Evolutionary conservation across 305 asterid species (phyloP), one percentile per base, ranked within the genome.

Genomic region (Fraxinus angustifolia): DNA sequence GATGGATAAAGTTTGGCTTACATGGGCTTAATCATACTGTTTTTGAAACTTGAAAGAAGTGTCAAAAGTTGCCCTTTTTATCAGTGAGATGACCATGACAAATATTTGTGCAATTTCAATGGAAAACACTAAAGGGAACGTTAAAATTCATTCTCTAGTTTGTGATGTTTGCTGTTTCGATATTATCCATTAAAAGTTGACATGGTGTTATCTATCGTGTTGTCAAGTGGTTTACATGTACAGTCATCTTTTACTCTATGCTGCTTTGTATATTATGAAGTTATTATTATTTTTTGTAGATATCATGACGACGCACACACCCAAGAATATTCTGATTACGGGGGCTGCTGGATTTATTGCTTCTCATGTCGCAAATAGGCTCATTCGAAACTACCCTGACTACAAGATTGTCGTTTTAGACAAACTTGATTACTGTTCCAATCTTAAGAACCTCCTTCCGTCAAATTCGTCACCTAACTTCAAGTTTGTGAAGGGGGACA

Each of bases 281-380:
- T 19, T 62, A 2, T 42, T 62, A 2, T 42, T 26, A 74, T 81
- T 80, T 23, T 36, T 76, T 80, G 84, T 70, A 88, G 91, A 75
- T n/a, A 71, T 73, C 1, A 92, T 94, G 96, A 82, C 92, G 50
- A 79, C 88, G 1, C 91, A 84, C 82, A 87, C 86, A 40, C 97
- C 98, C 16, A 91, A 90, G 90, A 94, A 91, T 68, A 92, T 92
- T 88, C 97, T 94, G 79, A 91, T 94, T 28, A 94, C 98, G 23
- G 98, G 98, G 72, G 98, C 97, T 12, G 97, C 98, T 6, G 98
- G 98, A 16, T 93, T 93, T 81, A 93, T 93, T 75, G 98, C 98
- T 3, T 91, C 92, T 80, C 98, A 93, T 88, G 97, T 92, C 4
- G 98, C 98, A 1, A 93, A 93, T 82, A 85, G 93, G 86, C 94